Evolutionary conservation across 371 early-diverging fungal genomes (phyloP).

Genomic region (Cokeromyces recurvatus): DNA sequence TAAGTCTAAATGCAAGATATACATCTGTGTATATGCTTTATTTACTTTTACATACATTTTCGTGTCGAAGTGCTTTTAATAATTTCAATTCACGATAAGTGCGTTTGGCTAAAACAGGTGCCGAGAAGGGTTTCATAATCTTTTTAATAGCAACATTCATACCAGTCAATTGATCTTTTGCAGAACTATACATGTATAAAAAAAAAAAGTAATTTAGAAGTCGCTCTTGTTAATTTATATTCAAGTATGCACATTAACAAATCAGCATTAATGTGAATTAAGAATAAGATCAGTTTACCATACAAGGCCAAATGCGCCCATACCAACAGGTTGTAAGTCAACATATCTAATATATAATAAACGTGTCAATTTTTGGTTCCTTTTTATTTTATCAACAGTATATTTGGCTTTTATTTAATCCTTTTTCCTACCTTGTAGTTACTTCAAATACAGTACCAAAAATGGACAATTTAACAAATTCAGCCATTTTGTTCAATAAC

Average conservation of each 20-base stretch:
- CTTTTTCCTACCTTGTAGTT: constrained; percentile 64
- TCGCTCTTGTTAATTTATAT: no score
- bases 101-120: constrained; percentile 87
- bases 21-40: neutral
- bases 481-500: constrained; percentile 66
- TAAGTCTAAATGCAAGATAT: no score
- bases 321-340: constrained; percentile 90
- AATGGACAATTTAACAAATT: constrained; percentile 79
- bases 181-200: constrained; percentile 77
- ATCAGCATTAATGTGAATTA: no score
- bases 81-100: constrained; percentile 92
- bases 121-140: constrained; percentile 90
- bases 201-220: no score
- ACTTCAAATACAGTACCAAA: constrained; percentile 94
- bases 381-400: neutral
- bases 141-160: constrained; percentile 91
- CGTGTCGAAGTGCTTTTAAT: constrained; percentile 84
- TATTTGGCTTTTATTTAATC: neutral
- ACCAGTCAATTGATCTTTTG: constrained; percentile 77
- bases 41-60: constrained; percentile 63
- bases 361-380: neutral
- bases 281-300: constrained; percentile 56
- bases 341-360: constrained; percentile 60
- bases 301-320: constrained; percentile 96
- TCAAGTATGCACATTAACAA: no score